Percentiles rank a stretch among this genome's conserved stretches.
Conservation (phyloP, 768 basidiomycete species). For the Hygrocybe coccinea region DNA sequence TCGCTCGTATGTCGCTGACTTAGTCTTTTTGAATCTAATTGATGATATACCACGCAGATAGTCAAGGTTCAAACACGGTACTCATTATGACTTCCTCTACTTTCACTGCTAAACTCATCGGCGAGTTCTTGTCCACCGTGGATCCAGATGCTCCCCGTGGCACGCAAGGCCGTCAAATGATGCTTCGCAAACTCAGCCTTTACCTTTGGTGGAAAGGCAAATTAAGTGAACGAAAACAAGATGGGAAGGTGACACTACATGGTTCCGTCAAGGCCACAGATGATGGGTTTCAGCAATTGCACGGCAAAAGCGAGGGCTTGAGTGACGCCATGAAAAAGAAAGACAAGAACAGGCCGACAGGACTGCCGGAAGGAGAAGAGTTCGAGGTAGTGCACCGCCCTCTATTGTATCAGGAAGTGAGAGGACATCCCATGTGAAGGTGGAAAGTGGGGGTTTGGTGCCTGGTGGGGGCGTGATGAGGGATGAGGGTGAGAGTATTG, state of each 20-base stretch:
- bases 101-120: constrained; percentile 65
- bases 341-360: constrained; percentile 60
- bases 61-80: constrained; percentile 64
- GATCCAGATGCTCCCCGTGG: constrained; percentile 54
- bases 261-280: constrained; percentile 17
- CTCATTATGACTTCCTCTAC: constrained; percentile 87
- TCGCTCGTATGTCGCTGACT: constrained; percentile 16
- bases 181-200: constrained; percentile 64
- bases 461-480: constrained; percentile 32
- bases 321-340: constrained; percentile 78
- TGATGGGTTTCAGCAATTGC: constrained; percentile 22
- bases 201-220: constrained; percentile 83
- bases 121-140: constrained; percentile 72
- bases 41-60: constrained; percentile 19
- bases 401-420: constrained; percentile 17
- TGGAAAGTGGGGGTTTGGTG: background rate
- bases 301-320: constrained; percentile 36
- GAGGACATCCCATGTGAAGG: constrained; percentile 6
- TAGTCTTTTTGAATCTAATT: background rate
- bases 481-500: constrained; percentile 50
- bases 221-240: constrained; percentile 35
- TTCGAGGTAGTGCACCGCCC: constrained; percentile 62
- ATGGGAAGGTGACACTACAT: constrained; percentile 28
- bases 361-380: constrained; percentile 59
- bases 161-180: constrained; percentile 65